A percentile compares a stretch with the other conserved stretches of the same genome.
Evolutionary conservation across 1,139 yeast species (phyloP).

Genomic region (Candida neerlandica): DNA sequence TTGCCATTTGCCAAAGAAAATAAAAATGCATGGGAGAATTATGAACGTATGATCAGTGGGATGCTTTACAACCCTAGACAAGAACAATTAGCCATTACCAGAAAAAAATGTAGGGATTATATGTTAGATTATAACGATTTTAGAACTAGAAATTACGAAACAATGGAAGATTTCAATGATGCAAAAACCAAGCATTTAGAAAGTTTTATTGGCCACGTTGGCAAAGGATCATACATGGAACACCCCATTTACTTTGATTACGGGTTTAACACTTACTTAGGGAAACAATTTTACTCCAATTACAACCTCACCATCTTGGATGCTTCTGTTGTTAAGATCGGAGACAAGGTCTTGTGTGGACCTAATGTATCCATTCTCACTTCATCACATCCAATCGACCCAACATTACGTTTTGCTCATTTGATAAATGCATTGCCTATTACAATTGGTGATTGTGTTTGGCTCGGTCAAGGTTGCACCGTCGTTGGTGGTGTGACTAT

Average conservation of each 20-base stretch:
- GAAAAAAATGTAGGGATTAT: conserved; percentile 16
- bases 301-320: conserved; percentile 62
- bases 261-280: conserved; percentile 55
- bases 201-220: conserved; percentile 49
- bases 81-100: conserved; percentile 13
- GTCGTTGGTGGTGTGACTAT: conserved; percentile 68
- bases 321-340: conserved; percentile 61
- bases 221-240: conserved; percentile 44
- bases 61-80: conserved; percentile 17
- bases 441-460: conserved; percentile 61
- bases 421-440: conserved; percentile 60
- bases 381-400: conserved; percentile 66
- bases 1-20: conserved; percentile 37
- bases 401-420: conserved; percentile 42
- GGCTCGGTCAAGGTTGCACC: conserved; percentile 61
- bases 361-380: conserved; percentile 64
- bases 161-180: conserved; percentile 21
- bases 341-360: conserved; percentile 61
- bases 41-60: conserved; percentile 41
- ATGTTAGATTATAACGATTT: conserved; percentile 40
- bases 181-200: conserved; percentile 40
- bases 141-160: conserved; percentile 39
- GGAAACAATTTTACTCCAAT: conserved; percentile 55
- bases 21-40: conserved; percentile 24
- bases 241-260: conserved; percentile 61